Base-by-base conservation (phyloP, 176 grass and related monocot genomes). In the Puya raimondii region DNA sequence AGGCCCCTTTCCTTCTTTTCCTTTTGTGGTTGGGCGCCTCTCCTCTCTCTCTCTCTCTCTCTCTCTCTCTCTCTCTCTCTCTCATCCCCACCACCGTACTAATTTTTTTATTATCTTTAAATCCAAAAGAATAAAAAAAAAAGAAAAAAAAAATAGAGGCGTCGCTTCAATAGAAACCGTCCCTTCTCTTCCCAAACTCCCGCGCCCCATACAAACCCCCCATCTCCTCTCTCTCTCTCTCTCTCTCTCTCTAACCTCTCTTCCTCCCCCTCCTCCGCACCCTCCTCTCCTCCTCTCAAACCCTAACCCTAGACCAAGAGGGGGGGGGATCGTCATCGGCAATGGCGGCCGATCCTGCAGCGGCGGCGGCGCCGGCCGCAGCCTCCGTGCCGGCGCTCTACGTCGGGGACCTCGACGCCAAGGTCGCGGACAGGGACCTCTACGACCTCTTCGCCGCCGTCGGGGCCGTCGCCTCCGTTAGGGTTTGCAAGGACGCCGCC, bases 361-460 rank as follows among this genome's bases (percentile, higher is more conserved):
- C 52, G 2, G 33, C 33, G 6, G 53, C 65, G 61, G 33, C 33
- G 6, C 49, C 65, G 61, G 66, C 54, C 20, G 59, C 51, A 9
- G n/a, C n/a, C 4, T 6, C 56, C 3, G 81, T 81, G 14, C 79
- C 79, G 22, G 85, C 85, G 33, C 80, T 92, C 26, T 88, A 92
- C 70, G 82, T 92, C 5, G 85, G 89, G 29, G 89, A 92, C 81
- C 73, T 92, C 21, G 72, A 80, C 47, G 79, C 72, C 29, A 75
- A 50, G 66, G 80, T 82, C 11, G 42, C 17, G 58, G 89, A 91
- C 3, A 69, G 70, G 2, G 66, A 88, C 50, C 66, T 91, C 16
- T 79, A 85, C 54, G 74, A 78, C 0, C 73, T 75, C 47, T 92
- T 92, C 67, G 72, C 69, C 64, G 64, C 79, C 51, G 26, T 92